Conservation (phyloP, 208 protist species). For the Trichomonas vaginalis region DNA sequence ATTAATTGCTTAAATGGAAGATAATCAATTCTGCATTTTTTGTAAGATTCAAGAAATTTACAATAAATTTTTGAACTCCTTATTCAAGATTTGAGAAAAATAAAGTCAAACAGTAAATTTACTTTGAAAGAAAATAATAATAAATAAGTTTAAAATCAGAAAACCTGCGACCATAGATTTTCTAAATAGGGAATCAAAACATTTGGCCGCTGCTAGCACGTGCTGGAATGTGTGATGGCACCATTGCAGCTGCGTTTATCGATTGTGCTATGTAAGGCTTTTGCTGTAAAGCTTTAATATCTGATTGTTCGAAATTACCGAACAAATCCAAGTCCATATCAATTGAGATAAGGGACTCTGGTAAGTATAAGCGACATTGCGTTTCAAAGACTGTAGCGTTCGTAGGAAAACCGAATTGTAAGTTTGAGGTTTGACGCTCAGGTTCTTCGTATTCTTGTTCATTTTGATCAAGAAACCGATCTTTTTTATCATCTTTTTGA, state of each 20-base stretch:
- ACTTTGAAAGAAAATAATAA: background rate
- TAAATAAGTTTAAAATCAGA: background rate
- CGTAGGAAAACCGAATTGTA: background rate
- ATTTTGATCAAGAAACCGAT: background rate
- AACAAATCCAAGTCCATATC: background rate
- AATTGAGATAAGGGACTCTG: background rate
- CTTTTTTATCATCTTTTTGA: background rate
- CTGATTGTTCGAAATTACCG: background rate
- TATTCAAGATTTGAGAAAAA: too few relatives aligned
- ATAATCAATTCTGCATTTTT: too few relatives aligned
- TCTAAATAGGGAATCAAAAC: background rate
- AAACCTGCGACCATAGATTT: background rate
- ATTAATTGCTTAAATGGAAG: too few relatives aligned
- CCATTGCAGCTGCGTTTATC: background rate
- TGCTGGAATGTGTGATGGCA: background rate
- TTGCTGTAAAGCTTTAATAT: background rate
- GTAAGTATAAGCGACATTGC: background rate
- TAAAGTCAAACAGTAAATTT: too few relatives aligned
- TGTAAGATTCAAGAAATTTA: too few relatives aligned
- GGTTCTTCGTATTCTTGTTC: background rate
- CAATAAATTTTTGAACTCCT: too few relatives aligned
- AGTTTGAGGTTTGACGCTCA: background rate
- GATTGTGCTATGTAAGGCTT: background rate
- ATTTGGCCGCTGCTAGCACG: background rate
- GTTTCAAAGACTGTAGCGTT: background rate